Evolutionary conservation across 2,329 filamentous ascomycete species (phyloP).

Genomic region (Achaetomium macrosporum): DNA sequence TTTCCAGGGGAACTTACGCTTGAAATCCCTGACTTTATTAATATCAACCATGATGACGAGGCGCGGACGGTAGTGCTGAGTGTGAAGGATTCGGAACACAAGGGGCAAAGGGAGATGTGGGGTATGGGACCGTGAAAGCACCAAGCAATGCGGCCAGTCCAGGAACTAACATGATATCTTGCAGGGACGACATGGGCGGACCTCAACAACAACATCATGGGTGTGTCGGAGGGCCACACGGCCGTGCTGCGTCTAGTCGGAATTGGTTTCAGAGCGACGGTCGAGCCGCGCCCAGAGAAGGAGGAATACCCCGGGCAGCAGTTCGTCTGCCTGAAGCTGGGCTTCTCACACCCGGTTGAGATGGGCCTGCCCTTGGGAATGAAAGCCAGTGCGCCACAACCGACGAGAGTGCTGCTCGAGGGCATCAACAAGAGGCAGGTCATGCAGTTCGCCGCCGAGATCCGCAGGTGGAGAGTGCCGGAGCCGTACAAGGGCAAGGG

Average conservation of each 20-base stretch:
- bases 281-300: constrained; percentile 70
- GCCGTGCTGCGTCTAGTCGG: constrained; percentile 89
- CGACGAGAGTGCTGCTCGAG: constrained; percentile 85
- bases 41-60: constrained; percentile 60
- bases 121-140: constrained; percentile 47
- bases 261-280: constrained; percentile 86
- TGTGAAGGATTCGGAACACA: constrained; percentile 61
- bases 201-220: constrained; percentile 82
- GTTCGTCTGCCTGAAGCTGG: constrained; percentile 90
- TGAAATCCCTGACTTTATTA: constrained; percentile 72
- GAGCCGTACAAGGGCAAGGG: constrained; percentile 99
- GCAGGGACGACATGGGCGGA: constrained; percentile 85
- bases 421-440: constrained; percentile 80
- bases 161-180: constrained; percentile 21
- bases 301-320: constrained; percentile 75
- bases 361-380: constrained; percentile 76
- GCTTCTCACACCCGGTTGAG: constrained; percentile 94
- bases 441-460: constrained; percentile 84
- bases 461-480: constrained; percentile 80
- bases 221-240: constrained; percentile 93
- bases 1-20: constrained; percentile 65
- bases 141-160: neutral
- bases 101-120: constrained; percentile 92
- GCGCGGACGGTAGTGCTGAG: constrained; percentile 60
- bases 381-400: constrained; percentile 80